A percentile compares a stretch with the other conserved stretches of the same genome.
phyloP scores from a whole-genome alignment of 2,329 filamentous ascomycete species.

The Mollisia scopiformis region DNA sequence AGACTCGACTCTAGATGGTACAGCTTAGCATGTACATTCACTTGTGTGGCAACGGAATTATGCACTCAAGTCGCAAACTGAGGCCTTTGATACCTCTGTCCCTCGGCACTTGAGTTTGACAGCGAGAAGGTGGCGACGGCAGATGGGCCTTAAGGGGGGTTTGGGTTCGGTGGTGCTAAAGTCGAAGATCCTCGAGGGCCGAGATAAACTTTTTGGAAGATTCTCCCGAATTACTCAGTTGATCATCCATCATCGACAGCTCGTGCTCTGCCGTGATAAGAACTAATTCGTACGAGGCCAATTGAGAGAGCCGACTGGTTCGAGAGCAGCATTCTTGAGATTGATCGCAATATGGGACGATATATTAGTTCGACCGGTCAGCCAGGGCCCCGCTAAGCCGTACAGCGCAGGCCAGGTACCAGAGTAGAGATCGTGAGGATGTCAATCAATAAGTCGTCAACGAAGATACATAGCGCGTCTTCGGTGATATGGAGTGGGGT shows the following conservation, averaged over 20 bases:
- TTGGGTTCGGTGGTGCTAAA: slow-evolving; percentile 7
- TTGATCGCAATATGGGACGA: slow-evolving; percentile 11
- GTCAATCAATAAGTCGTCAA: neutral
- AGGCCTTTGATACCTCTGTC: slow-evolving; percentile 5
- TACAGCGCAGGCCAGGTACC: slow-evolving; percentile 3
- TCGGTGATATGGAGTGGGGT: neutral
- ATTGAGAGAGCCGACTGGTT: neutral
- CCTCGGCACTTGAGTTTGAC: slow-evolving; percentile 22
- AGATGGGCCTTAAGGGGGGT: slow-evolving; percentile 15
- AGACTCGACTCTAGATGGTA: neutral
- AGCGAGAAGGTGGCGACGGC: slow-evolving; percentile 14
- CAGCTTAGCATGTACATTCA: neutral
- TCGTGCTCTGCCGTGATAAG: neutral
- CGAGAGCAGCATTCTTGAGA: slow-evolving; percentile 4
- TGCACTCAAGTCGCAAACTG: too few relatives aligned
- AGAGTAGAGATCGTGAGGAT: neutral
- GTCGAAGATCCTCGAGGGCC: slow-evolving; percentile 8
- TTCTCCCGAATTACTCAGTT: slow-evolving; percentile 5
- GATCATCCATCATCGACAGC: slow-evolving; percentile 5
- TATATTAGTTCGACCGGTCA: slow-evolving; percentile 12
- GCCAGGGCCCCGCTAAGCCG: neutral
- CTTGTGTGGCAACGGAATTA: too few relatives aligned
- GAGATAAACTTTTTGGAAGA: slow-evolving; percentile 15
- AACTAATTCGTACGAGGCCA: neutral
- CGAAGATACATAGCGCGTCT: too few relatives aligned